Base-by-base conservation (phyloP, 805 yeast species). In the Blastobotrys peoriensis region DNA sequence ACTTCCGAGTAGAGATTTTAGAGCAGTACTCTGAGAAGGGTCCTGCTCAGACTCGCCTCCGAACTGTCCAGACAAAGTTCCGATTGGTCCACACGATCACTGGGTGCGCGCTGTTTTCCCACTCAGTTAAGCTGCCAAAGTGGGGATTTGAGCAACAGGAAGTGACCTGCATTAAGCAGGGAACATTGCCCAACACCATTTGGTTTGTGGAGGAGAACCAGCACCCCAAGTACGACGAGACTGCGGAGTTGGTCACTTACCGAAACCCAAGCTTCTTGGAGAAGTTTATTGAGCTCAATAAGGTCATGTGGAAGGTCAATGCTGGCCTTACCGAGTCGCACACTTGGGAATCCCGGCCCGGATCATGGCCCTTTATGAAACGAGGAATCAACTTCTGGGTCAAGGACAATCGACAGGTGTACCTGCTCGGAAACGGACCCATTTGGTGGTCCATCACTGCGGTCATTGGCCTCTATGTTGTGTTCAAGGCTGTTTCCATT, bases 81-180 rank as follows among this genome's bases (percentile, higher is more conserved):
- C 81, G 78, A 60, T 65, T 91, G 16, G 67, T 72, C 43, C 94
- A 86, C 62, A 64, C 70, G 15, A 80, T 81, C 33, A 76, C 84
- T 23, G 70, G 74, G 23, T 93, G 98, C 64, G 69, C 71, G 16
- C 63, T 93, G 45, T 64, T 87, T 54, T 78, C 88, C n/a, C 95
- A 89, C 59, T 75, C 74, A 37, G 73, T 73, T 17, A 76, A 71
- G 58, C 69, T 93, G 34, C 96, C 96, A n/a, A 73, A 71, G 5
- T 85, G 95, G 94, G 97, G 85, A 1, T 75, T 74, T 54, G 73
- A 72, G 47, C 96, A 88, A 61, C 86, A 83, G 64, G 98, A 93
- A 68, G 94, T 91, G 8, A 66, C 87, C 34, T 93, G 98, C 62
- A 74, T 87, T 43, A 81, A 80, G 41, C 77, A 76, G 21, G 93